Base-by-base conservation (phyloP, 148 eudicot species). In the Arctostaphylos glauca region DNA sequence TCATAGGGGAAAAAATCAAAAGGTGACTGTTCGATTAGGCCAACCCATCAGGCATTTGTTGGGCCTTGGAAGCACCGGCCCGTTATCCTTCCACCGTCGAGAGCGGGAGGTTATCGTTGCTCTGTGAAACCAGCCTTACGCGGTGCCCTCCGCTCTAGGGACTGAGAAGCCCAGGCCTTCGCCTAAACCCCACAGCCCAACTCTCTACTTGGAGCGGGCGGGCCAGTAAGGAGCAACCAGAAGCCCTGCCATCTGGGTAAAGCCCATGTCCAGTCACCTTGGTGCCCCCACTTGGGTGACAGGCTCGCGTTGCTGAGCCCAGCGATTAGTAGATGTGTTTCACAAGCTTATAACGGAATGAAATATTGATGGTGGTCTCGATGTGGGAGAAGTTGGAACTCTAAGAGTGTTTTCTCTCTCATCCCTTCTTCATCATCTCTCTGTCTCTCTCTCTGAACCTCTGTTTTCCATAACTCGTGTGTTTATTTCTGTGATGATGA, bases 61-160 rank as follows among this genome's bases (percentile, higher is more conserved):
- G 84, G 67, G 38, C 82, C 84, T n/a, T 3, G 53, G 25, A 43
- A 6, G 79, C 84, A 78, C 74, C 23, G 54, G 82, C 82, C 62
- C 72, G 84, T 82, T 47, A 71, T 85, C 84, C 87, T 82, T 85
- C 87, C 84, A 85, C 87, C 81, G 84, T 78, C 7, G 60, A 14
- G 87, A 77, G 78, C 74, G 82, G 81, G 76, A 81, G 49, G 86
- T 81, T 6, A 1, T 19, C 86, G 84, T 75, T 84, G 84, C 86
- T 84, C 84, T 85, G 87, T 85, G 84, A 85, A 49, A 3, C 87
- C 87, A 85, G 87, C 87, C 87, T 85, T 25, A 70, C 87, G 81
- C 87, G 0, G 23, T 85, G 81, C 75, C 84, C 87, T 82, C 84
- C 82, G 4, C 84, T 85, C 82, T 78, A 82, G 14, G 6, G 21